Evolutionary conservation across 305 asterid species (phyloP), one percentile per base, ranked within the genome.

Genomic region (Solanum aculeatissimum): DNA sequence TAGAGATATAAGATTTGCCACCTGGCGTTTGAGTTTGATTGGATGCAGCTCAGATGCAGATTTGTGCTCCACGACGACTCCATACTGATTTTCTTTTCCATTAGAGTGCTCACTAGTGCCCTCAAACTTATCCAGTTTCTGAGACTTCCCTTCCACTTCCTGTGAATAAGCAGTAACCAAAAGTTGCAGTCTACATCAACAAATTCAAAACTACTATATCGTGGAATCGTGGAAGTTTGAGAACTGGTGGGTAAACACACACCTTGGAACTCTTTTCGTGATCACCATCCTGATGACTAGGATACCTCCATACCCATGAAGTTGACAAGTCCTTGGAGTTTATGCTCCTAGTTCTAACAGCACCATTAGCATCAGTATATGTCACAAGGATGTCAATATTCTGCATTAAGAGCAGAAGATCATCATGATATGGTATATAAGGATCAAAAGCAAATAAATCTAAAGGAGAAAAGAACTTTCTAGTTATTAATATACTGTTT

Each of bases 251-350:
- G 82, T 13, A 51, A 66, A 63, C 9, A 53, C n/a, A 40, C 70
- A 93, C 97, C 95, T 84, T 84, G 57, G 84, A 89, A 86, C 87
- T 89, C 85, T 87, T 87, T 83, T 86, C 81, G 60, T 65, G 91
- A 84, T 87, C 92, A 79, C 45, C 84, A 81, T 87, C 87, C 85
- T 83, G 90, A 84, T 89, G 89, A 70, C 83, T 88, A 35, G 98
- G 99, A 86, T 85, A 88, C 91, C 89, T 91, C 99, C 99, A 97
- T 71, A 92, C 92, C 99, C 98, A 95, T 74, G 98, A 97, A 90
- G 96, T 87, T 51, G 99, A 95, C 51, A 95, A 91, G 88, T 94
- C 93, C 87, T 87, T 91, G 82, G 97, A 93, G 84, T 93, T 92
- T 87, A 95, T 91, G 85, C 89, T 92, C 86, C 90, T 88, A 86